phyloP scores from a whole-genome alignment of 1,284 basidiomycete species.

The Leccinum solheimii region DNA sequence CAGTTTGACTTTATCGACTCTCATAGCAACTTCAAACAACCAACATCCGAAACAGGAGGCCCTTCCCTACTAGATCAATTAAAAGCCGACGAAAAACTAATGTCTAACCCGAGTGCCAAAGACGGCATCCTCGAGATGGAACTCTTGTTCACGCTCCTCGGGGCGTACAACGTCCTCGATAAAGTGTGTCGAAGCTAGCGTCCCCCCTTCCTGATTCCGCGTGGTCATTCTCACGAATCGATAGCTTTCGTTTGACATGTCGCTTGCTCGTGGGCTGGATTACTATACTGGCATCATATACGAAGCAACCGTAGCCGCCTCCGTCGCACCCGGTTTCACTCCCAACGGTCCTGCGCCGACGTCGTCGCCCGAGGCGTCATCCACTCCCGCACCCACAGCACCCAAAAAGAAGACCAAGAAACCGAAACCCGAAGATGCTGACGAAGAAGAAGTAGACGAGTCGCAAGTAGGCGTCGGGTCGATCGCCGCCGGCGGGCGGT shows the following conservation, averaged over 20 bases:
- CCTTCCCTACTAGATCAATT: conserved; percentile 78
- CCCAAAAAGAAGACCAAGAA: conserved; percentile 60
- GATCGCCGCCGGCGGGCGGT: conserved; percentile 95
- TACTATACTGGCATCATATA: conserved; percentile 99
- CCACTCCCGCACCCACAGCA: conserved; percentile 30
- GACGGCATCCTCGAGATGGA: conserved; percentile 92
- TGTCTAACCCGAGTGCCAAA: conserved; percentile 73
- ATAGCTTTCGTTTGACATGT: conserved; percentile 94
- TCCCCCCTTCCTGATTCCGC: not conserved
- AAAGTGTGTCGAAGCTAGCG: conserved; percentile 48
- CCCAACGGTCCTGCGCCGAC: conserved; percentile 50
- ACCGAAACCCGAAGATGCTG: conserved; percentile 38
- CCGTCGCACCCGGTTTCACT: conserved; percentile 82
- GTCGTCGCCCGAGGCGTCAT: conserved; percentile 34
- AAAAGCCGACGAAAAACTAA: conserved; percentile 66
- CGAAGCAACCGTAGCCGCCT: conserved; percentile 92
- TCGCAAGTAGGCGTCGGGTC: conserved; percentile 94
- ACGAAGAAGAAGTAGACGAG: conserved; percentile 90
- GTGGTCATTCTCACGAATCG: conserved; percentile 2
- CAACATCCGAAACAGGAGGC: conserved; percentile 52
- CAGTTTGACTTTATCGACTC: conserved; percentile 10
- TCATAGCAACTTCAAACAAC: conserved; percentile 1
- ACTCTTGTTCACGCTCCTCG: conserved; percentile 82
- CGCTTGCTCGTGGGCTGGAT: conserved; percentile 93
- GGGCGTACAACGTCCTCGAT: conserved; percentile 79